Percentiles rank a stretch among this genome's conserved stretches.
These are phyloP conservation scores for Spinellus fusiger DNA, from an alignment of 192 early-diverging fungal genomes.

Conservation along the genomic window DNA sequence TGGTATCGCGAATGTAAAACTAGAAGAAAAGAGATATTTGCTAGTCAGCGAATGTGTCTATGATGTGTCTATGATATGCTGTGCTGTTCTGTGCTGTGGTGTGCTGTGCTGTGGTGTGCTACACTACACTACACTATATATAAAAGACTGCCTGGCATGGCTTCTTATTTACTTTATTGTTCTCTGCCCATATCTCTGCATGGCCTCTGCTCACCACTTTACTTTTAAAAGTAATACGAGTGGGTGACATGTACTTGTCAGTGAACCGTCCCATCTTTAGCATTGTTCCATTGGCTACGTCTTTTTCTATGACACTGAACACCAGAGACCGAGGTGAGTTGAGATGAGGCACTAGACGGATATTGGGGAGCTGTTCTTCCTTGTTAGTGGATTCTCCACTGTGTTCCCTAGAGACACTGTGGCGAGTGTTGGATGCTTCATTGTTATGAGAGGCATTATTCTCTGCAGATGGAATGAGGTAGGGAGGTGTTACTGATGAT, in stretches of 20 bases:
- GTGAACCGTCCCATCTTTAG: constrained; percentile 37
- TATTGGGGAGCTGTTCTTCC: constrained; percentile 22
- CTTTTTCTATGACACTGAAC: constrained; percentile 49
- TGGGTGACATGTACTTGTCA: constrained; percentile 37
- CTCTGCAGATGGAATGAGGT: background rate
- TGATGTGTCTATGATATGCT: no score
- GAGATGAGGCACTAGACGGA: constrained; percentile 54
- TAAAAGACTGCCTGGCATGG: no score
- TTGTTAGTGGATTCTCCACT: background rate
- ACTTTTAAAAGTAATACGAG: constrained; percentile 61
- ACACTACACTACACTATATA: no score
- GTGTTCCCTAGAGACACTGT: background rate
- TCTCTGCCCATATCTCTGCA: constrained; percentile 81
- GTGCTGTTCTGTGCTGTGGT: no score
- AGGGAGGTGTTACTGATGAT: background rate
- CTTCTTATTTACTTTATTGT: constrained; percentile 35
- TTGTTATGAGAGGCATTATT: background rate
- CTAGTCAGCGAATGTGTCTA: no score
- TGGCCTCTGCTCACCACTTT: constrained; percentile 85
- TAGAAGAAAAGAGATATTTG: constrained; percentile 38
- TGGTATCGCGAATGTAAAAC: constrained; percentile 92
- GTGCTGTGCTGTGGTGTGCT: no score
- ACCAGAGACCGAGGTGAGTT: constrained; percentile 43
- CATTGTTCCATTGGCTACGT: constrained; percentile 14
- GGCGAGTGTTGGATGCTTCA: background rate